A percentile compares a stretch with the other conserved stretches of the same genome.
Conservation (phyloP, 176 grass and related monocot genomes). For the Eragrostis nindensis region DNA sequence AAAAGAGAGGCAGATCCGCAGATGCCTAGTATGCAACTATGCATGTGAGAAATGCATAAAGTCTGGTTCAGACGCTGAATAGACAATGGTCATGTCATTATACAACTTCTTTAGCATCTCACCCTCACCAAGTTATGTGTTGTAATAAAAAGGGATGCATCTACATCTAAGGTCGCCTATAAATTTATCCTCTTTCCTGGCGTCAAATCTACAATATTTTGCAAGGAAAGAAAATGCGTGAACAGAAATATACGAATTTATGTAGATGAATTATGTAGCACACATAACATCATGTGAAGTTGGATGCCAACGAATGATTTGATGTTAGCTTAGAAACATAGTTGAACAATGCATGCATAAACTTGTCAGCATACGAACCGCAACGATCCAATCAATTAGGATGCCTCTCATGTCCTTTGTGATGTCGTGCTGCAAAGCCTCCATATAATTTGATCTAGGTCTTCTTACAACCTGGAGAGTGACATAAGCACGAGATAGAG, state of each 20-base stretch:
- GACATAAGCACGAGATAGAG: conserved; percentile 32
- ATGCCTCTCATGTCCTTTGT: conserved; percentile 56
- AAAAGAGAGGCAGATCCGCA: no score
- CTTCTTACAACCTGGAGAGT: conserved; percentile 54
- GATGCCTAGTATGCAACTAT: not conserved
- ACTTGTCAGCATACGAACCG: conserved; percentile 49
- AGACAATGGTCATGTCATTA: no score
- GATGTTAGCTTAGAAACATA: not conserved
- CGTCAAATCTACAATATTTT: conserved; percentile 22
- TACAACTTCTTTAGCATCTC: no score
- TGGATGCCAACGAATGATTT: conserved; percentile 18
- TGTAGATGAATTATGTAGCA: conserved; percentile 15
- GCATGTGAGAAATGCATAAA: no score
- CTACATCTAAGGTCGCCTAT: conserved; percentile 11
- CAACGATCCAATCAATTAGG: conserved; percentile 81
- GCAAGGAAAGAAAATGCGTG: not conserved
- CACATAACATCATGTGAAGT: not conserved
- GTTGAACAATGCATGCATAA: conserved; percentile 5
- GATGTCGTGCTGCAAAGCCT: conserved; percentile 51
- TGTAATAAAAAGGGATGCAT: conserved; percentile 23
- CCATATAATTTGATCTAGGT: conserved; percentile 52
- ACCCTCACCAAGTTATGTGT: conserved; percentile 5
- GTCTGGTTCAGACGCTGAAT: no score
- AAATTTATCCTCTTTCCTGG: conserved; percentile 26
- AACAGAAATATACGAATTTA: conserved; percentile 9